Base-by-base conservation (phyloP, 192 early-diverging fungal species). In the Coemansia sp. region DNA sequence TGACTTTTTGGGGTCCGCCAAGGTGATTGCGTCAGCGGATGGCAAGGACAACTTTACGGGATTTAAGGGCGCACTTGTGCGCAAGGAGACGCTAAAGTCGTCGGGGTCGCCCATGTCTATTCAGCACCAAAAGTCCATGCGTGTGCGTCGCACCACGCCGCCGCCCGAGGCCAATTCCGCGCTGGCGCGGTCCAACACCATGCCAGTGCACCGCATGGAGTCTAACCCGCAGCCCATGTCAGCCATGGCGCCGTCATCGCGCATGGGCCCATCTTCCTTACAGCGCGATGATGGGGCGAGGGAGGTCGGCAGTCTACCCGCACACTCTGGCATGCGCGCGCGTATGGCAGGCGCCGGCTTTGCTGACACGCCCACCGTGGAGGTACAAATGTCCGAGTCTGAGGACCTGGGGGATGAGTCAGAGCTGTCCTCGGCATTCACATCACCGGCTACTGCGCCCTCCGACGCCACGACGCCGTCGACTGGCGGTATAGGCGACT, bases 1-100 rank as follows among this genome's bases (percentile, higher is more conserved):
- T 55, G 90, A 93, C 63, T 94, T 92, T 67, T 70, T 94, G 59
- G 93, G 92, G 20, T 90, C 87, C 41, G 86, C 91, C 65, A 94
- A 92, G 74, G 93, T 98, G 65, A 91, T 97, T 75, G 94, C 96
- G 15, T 91, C 88, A 0, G 88, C 81, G 3, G 84, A 86, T 46
- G 84, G 77, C 44, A 71, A 68, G 31, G 84, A 86, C 68, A 86
- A 78, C 57, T 86, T 79, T 52, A 86, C 84, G 0, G 84, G 84
- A 6, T 86, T 86, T 72, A 81, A 86, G 75, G 84, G 84, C 40
- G 84, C 84, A 36, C 66, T 86, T 47, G 79, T 78, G 47, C 79
- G 84, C 66, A 81, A 86, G 72, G 79, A 78, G 63, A 82, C 74
- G 24, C 66, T 77, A 49, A 67, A 70, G 66, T 75, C 70, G 36